A percentile compares a stretch with the other conserved stretches of the same genome.
Evolutionary conservation across 345 rosid species (phyloP).

Genomic region (Moricandia moricandioides): DNA sequence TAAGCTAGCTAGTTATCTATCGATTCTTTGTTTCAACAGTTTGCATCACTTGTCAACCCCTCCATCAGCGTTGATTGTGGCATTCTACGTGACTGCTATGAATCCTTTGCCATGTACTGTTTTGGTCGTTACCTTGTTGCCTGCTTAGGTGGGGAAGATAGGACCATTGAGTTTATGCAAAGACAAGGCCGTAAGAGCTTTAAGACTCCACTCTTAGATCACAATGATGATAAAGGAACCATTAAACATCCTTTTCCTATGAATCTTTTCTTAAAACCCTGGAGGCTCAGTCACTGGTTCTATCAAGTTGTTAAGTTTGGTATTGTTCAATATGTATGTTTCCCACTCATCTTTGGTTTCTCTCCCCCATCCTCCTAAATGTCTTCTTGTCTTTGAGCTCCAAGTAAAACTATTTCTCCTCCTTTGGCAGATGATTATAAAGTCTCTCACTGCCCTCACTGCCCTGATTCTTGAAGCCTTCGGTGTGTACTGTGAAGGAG

Average conservation of each 20-base stretch:
- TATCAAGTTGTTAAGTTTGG: conserved; percentile 96
- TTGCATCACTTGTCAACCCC: conserved; percentile 85
- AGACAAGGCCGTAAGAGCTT: not conserved
- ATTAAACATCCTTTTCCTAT: not conserved
- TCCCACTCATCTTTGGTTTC: not conserved
- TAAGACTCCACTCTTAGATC: not conserved
- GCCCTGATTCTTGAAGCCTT: conserved; percentile 94
- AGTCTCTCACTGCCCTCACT: conserved; percentile 71
- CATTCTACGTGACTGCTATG: conserved; percentile 95
- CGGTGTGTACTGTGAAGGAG: conserved; percentile 93
- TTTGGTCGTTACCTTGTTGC: conserved; percentile 98
- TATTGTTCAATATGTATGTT: conserved; percentile 97
- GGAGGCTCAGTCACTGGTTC: conserved; percentile 78
- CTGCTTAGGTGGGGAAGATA: conserved; percentile 52
- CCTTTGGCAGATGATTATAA: conserved; percentile 84
- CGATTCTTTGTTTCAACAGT: conserved; percentile 41
- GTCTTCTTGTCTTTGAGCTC: not conserved
- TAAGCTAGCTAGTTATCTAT: not conserved
- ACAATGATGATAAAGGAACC: not conserved
- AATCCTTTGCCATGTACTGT: conserved; percentile 99
- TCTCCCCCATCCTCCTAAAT: not conserved
- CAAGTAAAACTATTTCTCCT: not conserved
- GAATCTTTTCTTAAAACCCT: not conserved
- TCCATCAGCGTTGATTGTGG: conserved; percentile 84
- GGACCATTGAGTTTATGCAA: not conserved